A percentile compares a stretch with the other conserved stretches of the same genome.
Evolutionary conservation across 2,329 filamentous ascomycete species (phyloP).

Genomic region (Fusarium foetens): DNA sequence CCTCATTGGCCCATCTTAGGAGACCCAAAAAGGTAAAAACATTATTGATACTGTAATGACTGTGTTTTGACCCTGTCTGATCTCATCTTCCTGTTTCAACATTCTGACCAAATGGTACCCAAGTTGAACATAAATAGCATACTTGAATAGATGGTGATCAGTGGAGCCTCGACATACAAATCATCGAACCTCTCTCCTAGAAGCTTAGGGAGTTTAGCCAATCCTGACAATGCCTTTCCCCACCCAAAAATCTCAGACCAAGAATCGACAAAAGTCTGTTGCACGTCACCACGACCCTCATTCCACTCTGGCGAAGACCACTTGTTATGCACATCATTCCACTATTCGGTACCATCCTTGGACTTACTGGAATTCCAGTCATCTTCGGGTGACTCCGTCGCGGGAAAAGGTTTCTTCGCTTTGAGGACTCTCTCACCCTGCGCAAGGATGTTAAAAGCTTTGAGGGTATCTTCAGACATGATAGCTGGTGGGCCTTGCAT

Average conservation of each 20-base stretch:
- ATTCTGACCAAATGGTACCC: not conserved
- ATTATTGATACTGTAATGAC: not conserved
- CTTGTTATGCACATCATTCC: not conserved
- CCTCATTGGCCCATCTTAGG: not conserved
- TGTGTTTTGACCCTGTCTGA: not conserved
- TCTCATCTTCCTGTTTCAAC: not conserved
- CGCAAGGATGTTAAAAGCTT: not conserved
- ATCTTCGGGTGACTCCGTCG: rapidly evolving
- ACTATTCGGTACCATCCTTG: not conserved
- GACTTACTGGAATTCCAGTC: not conserved
- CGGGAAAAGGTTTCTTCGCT: rapidly evolving
- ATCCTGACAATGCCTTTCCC: not conserved
- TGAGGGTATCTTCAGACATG: not conserved
- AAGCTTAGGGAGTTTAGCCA: not conserved
- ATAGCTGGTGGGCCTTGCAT: not conserved
- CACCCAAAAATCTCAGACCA: not conserved
- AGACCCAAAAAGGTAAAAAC: not conserved
- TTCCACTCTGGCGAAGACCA: not conserved
- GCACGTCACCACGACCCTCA: not conserved
- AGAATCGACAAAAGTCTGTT: not conserved
- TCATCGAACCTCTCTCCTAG: not conserved
- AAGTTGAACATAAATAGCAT: rapidly evolving
- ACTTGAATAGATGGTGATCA: not conserved
- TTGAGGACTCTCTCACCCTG: not conserved
- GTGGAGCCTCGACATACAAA: not conserved